Evolutionary conservation across 805 yeast genomes (phyloP).

Genomic region (Sugiyamaella floridensis): DNA sequence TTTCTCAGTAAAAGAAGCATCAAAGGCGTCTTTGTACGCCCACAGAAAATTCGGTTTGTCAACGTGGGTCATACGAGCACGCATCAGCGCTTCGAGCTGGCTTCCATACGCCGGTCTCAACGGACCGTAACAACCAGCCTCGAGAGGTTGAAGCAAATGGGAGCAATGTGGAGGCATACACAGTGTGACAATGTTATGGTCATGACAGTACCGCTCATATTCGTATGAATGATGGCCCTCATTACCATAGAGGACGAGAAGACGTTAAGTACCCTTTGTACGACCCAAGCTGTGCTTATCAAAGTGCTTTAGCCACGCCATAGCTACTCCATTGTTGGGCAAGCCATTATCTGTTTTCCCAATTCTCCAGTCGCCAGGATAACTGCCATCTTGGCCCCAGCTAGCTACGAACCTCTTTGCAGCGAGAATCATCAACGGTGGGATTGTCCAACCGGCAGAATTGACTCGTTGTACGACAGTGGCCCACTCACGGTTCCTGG

Average conservation of each 20-base stretch:
- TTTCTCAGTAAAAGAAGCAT: neutral
- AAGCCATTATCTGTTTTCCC: neutral
- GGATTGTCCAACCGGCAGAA: neutral
- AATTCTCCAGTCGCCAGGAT: neutral
- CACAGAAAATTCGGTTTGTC: neutral
- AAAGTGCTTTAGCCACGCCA: neutral
- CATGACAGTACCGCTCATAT: neutral
- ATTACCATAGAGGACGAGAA: neutral
- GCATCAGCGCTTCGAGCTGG: neutral
- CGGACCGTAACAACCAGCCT: neutral
- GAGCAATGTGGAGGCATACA: neutral
- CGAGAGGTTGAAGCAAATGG: constrained; percentile 1
- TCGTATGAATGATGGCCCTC: neutral
- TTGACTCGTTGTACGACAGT: neutral
- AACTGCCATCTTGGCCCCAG: too few species aligned
- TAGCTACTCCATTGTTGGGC: neutral
- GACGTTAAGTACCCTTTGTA: neutral
- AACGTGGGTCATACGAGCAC: neutral
- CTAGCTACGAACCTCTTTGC: neutral
- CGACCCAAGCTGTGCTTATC: neutral
- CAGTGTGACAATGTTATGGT: neutral
- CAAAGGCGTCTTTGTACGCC: neutral
- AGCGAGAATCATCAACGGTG: neutral
- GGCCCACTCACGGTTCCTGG: neutral
- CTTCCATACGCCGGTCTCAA: neutral